Evolutionary conservation across 1,284 basidiomycete species (phyloP).

Genomic region (Mycosarcoma mackinlayi): DNA sequence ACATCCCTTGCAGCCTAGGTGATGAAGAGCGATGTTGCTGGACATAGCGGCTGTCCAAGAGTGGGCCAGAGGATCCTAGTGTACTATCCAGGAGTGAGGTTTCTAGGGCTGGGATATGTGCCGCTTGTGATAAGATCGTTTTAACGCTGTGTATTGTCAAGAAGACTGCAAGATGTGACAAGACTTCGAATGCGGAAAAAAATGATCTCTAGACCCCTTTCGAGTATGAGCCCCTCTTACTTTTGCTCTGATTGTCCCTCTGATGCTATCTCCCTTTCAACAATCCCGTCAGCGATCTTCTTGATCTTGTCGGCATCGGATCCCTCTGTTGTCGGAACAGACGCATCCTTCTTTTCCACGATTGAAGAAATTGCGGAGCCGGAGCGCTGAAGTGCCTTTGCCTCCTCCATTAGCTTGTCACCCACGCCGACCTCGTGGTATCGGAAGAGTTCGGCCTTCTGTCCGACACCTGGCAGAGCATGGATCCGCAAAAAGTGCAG

Average conservation of each 20-base stretch:
- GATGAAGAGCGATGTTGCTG: too few species aligned
- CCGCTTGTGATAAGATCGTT: too few species aligned
- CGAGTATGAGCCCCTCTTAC: background rate
- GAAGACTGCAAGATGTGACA: too few species aligned
- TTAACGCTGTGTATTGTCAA: too few species aligned
- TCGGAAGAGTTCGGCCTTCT: conserved; percentile 80
- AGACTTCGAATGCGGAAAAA: background rate
- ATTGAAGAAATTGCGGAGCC: conserved; percentile 1
- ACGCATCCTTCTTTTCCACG: background rate
- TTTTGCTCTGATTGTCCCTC: conserved; percentile 27
- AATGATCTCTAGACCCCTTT: background rate
- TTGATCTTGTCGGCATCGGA: conserved; percentile 31
- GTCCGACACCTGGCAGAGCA: conserved; percentile 84
- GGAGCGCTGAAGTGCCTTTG: conserved; percentile 28
- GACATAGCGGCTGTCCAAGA: too few species aligned
- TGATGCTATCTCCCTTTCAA: conserved; percentile 39
- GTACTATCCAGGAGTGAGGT: too few species aligned
- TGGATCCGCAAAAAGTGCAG: conserved; percentile 82
- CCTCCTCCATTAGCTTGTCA: conserved; percentile 44
- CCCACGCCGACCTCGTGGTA: conserved; percentile 43
- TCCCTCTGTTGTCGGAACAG: background rate
- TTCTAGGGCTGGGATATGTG: too few species aligned
- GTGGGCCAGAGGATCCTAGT: too few species aligned
- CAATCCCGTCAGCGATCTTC: conserved; percentile 48
- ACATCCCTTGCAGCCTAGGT: too few species aligned